A percentile compares a stretch with the other conserved stretches of the same genome.
These are phyloP conservation scores for Penicillium concentricum DNA, from an alignment of 2,329 filamentous ascomycete species.

Conservation along the genomic window DNA sequence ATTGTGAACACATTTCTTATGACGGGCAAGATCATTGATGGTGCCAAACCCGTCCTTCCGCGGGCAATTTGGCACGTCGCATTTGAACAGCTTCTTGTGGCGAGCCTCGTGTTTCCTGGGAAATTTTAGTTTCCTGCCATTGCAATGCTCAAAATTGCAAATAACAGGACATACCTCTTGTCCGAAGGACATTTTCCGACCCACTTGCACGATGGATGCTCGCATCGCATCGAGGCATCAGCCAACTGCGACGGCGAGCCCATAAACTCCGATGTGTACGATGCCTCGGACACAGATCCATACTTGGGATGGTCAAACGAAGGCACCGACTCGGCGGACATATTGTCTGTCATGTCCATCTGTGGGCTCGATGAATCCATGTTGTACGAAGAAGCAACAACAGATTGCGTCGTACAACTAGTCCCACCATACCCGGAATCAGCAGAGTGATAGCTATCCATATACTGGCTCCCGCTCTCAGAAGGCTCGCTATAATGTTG, in stretches of 20 bases:
- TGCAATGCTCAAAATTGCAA: background rate
- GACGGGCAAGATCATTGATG: conserved; percentile 75
- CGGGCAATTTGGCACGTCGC: conserved; percentile 57
- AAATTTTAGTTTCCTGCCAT: conserved; percentile 7
- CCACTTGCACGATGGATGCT: conserved; percentile 34
- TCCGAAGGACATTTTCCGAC: conserved; percentile 43
- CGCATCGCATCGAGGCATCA: conserved; percentile 29
- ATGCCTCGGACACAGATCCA: conserved; percentile 7
- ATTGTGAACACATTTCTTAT: conserved; percentile 70
- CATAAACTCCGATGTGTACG: conserved; percentile 36
- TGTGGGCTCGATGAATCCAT: conserved; percentile 32
- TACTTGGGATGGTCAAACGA: conserved; percentile 19
- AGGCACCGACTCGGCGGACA: conserved; percentile 16
- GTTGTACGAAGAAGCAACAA: conserved; percentile 28
- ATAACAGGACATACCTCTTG: conserved; percentile 33
- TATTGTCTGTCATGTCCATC: conserved; percentile 22
- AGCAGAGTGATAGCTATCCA: conserved; percentile 26
- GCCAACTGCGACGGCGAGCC: conserved; percentile 55
- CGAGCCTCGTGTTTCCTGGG: conserved; percentile 71
- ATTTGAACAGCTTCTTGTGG: conserved; percentile 67
- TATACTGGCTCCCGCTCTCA: conserved; percentile 34
- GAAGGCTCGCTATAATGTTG: conserved; percentile 30
- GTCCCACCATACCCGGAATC: conserved; percentile 41
- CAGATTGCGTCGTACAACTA: conserved; percentile 30
- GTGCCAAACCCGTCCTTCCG: conserved; percentile 72